Evolutionary conservation across 2,329 filamentous ascomycete genomes (phyloP).

Genomic region (Amesomyces nigricolor): DNA sequence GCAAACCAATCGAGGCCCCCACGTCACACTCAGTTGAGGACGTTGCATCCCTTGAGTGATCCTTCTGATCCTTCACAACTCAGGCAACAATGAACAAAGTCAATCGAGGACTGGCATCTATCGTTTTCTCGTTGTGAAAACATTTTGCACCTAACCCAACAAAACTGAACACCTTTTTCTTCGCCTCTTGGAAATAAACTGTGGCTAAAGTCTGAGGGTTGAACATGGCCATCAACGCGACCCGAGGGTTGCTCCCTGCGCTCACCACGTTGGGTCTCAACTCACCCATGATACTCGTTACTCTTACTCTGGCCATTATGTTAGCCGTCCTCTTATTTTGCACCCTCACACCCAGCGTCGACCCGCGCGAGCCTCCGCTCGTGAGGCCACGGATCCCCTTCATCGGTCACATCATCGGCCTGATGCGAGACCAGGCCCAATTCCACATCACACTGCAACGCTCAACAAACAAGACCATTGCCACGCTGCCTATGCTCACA

Average conservation of each 20-base stretch:
- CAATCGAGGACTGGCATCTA: too few species aligned
- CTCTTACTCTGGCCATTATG: neutral
- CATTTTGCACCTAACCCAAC: too few species aligned
- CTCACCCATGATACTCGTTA: neutral
- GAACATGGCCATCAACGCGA: neutral
- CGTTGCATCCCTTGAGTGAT: too few species aligned
- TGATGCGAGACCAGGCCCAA: slow-evolving; percentile 14
- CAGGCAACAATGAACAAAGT: too few species aligned
- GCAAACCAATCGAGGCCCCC: too few species aligned
- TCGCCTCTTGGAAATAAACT: neutral
- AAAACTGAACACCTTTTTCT: too few species aligned
- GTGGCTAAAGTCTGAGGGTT: neutral
- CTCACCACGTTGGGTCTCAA: neutral
- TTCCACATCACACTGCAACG: slow-evolving; percentile 11
- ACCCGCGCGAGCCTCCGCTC: slow-evolving; percentile 19
- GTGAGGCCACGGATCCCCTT: slow-evolving; percentile 16
- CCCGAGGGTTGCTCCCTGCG: neutral
- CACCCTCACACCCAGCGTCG: slow-evolving; percentile 7
- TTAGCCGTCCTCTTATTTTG: slow-evolving; percentile 1
- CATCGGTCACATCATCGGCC: slow-evolving; percentile 20
- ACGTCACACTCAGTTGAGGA: too few species aligned
- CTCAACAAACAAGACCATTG: slow-evolving; percentile 2
- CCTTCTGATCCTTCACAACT: too few species aligned
- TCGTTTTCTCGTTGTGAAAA: too few species aligned
- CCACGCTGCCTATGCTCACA: slow-evolving; percentile 19